Percentiles rank a stretch among this genome's conserved stretches.
These are phyloP conservation scores for Solanum pinnatisectum DNA, from an alignment of 257 asterid species.

Conservation along the genomic window DNA sequence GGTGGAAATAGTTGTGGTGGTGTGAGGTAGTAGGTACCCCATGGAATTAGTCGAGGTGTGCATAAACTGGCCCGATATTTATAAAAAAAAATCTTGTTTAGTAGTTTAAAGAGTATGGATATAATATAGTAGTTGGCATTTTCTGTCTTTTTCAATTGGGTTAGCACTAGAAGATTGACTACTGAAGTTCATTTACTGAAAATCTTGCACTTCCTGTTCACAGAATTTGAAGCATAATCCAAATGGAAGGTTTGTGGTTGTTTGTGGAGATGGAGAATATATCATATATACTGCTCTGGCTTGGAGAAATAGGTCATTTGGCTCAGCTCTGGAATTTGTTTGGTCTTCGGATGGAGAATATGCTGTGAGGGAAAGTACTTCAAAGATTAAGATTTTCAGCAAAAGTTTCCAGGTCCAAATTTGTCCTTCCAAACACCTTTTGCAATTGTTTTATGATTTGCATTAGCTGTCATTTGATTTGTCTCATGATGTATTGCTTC, in stretches of 20 bases:
- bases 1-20: not conserved
- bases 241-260: constrained; percentile 96
- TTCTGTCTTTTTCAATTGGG: not conserved
- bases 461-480: not conserved
- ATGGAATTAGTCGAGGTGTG: not conserved
- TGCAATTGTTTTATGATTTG: not conserved
- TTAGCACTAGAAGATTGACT: not conserved
- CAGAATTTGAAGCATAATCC: constrained; percentile 98
- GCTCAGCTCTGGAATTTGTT: constrained; percentile 89
- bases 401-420: constrained; percentile 67
- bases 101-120: not conserved
- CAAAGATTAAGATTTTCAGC: constrained; percentile 77
- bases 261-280: constrained; percentile 98
- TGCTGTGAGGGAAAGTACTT: constrained; percentile 97
- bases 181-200: constrained; percentile 1
- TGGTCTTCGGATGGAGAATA: constrained; percentile 99
- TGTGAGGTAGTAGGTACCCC: not conserved
- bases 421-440: not conserved
- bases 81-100: not conserved
- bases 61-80: not conserved
- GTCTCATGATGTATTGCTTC: not conserved
- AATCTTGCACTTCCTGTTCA: not conserved
- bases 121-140: not conserved
- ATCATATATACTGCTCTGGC: constrained; percentile 96
- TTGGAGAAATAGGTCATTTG: constrained; percentile 96